phyloP scores from a whole-genome alignment of 768 basidiomycete species.

The Suillus decipiens region DNA sequence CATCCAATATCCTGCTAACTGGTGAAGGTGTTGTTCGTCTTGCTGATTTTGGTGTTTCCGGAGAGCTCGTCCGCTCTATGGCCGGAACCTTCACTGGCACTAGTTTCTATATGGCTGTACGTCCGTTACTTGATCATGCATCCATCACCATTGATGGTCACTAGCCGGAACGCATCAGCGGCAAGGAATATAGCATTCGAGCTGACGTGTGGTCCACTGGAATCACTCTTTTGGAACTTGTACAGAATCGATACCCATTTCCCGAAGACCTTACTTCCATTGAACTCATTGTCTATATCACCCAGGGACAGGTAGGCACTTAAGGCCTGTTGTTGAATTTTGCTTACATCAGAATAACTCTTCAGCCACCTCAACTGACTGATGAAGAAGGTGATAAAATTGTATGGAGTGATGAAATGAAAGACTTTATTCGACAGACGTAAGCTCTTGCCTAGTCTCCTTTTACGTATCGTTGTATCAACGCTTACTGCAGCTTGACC shows the following conservation, averaged over 20 bases:
- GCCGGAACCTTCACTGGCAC: slow-evolving; percentile 98
- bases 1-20: slow-evolving; percentile 89
- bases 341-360: slow-evolving; percentile 18
- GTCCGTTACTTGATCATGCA: slow-evolving; percentile 34
- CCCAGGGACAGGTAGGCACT: slow-evolving; percentile 65
- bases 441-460: slow-evolving; percentile 31
- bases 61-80: slow-evolving; percentile 86
- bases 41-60: slow-evolving; percentile 96
- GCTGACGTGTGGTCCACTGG: slow-evolving; percentile 99
- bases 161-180: slow-evolving; percentile 93
- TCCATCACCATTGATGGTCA: neutral
- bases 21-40: slow-evolving; percentile 89
- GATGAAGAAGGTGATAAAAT: slow-evolving; percentile 60
- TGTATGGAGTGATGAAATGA: slow-evolving; percentile 82
- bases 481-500: slow-evolving; percentile 53
- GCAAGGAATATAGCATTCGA: slow-evolving; percentile 88
- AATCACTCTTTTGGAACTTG: slow-evolving; percentile 90
- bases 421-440: slow-evolving; percentile 88
- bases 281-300: slow-evolving; percentile 90
- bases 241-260: slow-evolving; percentile 94
- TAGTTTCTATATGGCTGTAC: slow-evolving; percentile 97
- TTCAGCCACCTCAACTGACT: slow-evolving; percentile 77
- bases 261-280: slow-evolving; percentile 90
- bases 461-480: slow-evolving; percentile 10
- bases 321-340: slow-evolving; percentile 14